Evolutionary conservation across 2,329 filamentous ascomycete species (phyloP).

Genomic region (Pyrenophora teres): DNA sequence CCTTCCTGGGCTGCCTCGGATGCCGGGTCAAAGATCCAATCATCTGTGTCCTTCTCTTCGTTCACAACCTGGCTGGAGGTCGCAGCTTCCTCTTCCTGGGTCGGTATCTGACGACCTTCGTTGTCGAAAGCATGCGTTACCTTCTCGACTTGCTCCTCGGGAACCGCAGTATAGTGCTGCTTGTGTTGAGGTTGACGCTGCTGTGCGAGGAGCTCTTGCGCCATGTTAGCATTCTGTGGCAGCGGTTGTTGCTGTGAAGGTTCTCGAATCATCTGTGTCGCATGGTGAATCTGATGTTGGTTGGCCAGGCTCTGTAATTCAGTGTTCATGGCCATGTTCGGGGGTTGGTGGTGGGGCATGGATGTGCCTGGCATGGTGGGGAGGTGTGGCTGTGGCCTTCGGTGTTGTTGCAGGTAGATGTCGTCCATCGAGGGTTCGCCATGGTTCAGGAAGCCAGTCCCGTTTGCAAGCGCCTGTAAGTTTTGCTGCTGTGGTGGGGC

Average conservation of each 20-base stretch:
- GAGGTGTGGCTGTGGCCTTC: conserved; percentile 55
- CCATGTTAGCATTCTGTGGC: conserved; percentile 41
- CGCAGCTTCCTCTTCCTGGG: conserved; percentile 49
- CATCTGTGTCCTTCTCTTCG: conserved; percentile 63
- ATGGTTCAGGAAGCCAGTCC: conserved; percentile 51
- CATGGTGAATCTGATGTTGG: conserved; percentile 47
- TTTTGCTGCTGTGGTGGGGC: conserved; percentile 59
- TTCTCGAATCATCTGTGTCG: conserved; percentile 53
- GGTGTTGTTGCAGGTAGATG: conserved; percentile 62
- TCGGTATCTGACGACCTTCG: conserved; percentile 58
- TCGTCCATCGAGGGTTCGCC: conserved; percentile 64
- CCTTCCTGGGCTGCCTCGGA: conserved; percentile 61
- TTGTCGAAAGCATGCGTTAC: conserved; percentile 64
- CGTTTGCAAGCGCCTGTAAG: conserved; percentile 44
- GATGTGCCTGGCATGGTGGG: conserved; percentile 45
- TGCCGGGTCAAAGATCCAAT: conserved; percentile 87
- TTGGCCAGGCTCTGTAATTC: conserved; percentile 48
- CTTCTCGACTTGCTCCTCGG: conserved; percentile 62
- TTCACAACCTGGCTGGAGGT: conserved; percentile 47
- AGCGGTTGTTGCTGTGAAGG: conserved; percentile 49
- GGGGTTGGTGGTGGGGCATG: conserved; percentile 67
- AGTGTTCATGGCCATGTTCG: conserved; percentile 50
- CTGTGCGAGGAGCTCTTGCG: conserved; percentile 48
- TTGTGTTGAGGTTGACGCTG: conserved; percentile 32
- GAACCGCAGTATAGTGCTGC: conserved; percentile 49